A percentile compares a stretch with the other conserved stretches of the same genome.
phyloP scores from a whole-genome alignment of 441 rosid genomes.

The Sinapis alba region DNA sequence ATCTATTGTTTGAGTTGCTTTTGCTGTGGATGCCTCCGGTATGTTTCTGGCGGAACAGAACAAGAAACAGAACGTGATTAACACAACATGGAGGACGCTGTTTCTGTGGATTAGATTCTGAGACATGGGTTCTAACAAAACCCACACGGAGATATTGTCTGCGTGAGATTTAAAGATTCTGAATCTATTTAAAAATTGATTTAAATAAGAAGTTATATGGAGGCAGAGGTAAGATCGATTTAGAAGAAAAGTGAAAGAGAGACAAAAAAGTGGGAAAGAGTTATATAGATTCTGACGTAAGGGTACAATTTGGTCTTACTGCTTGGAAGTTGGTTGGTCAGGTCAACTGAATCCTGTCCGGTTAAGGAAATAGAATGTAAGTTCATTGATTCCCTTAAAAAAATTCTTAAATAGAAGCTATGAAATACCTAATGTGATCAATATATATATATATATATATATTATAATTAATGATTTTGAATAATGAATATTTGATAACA shows the following conservation, averaged over 20 bases:
- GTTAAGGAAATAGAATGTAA: background rate
- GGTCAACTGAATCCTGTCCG: slow-evolving; percentile 4
- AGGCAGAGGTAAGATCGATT: background rate
- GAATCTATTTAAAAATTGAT: background rate
- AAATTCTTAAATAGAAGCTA: too few relatives aligned
- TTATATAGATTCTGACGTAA: slow-evolving; percentile 6
- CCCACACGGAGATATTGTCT: background rate
- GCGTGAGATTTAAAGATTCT: background rate
- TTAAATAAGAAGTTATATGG: background rate
- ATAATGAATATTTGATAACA: too few relatives aligned
- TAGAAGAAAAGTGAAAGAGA: background rate
- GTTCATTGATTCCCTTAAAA: background rate
- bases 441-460: too few relatives aligned
- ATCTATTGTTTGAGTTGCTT: slow-evolving; percentile 12
- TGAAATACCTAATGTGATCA: too few relatives aligned
- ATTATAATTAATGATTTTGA: too few relatives aligned
- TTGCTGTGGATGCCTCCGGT: background rate
- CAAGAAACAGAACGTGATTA: background rate
- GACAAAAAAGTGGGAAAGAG: background rate
- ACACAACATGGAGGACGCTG: background rate
- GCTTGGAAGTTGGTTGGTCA: slow-evolving; percentile 7
- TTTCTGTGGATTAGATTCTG: background rate
- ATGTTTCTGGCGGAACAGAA: background rate
- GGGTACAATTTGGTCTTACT: background rate
- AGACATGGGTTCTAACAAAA: background rate